These are phyloP conservation scores for Pythium periplocum DNA, from an alignment of 352 stramenopile species.

Conservation along the genomic window DNA sequence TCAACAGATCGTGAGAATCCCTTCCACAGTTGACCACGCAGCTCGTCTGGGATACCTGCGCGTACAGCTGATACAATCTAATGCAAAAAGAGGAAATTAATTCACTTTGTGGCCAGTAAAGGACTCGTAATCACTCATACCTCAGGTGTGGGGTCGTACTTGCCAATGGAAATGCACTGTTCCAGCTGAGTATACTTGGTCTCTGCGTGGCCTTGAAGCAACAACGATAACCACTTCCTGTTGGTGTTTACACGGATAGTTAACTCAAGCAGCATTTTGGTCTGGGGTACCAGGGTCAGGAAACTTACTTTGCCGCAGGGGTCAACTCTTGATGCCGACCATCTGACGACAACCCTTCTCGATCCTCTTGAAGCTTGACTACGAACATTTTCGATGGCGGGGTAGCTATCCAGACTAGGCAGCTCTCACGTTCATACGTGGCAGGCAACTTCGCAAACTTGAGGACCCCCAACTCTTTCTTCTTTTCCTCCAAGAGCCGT, in stretches of 20 bases:
- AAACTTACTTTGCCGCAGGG: conserved; percentile 41
- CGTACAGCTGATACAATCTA: conserved; percentile 74
- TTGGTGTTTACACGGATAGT: too few relatives aligned
- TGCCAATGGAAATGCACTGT: conserved; percentile 56
- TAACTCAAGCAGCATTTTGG: too few relatives aligned
- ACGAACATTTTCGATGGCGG: conserved; percentile 84
- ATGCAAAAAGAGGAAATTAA: not conserved
- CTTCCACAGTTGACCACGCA: conserved; percentile 70
- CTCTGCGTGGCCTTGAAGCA: conserved; percentile 71
- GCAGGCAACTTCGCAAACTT: conserved; percentile 61
- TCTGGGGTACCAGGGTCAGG: not conserved
- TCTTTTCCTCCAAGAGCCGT: conserved; percentile 65
- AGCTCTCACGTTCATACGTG: conserved; percentile 49
- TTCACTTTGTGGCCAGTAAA: not conserved
- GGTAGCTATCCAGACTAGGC: conserved; percentile 77
- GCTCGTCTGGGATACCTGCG: conserved; percentile 69
- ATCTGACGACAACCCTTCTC: conserved; percentile 28
- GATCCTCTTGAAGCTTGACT: conserved; percentile 65
- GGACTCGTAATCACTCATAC: conserved; percentile 16
- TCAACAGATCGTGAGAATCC: conserved; percentile 61
- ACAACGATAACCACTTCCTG: conserved; percentile 64
- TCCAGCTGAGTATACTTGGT: conserved; percentile 82
- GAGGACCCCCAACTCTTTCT: conserved; percentile 56
- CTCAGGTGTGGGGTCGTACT: conserved; percentile 59
- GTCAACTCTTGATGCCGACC: conserved; percentile 40